Conservation (phyloP, 768 basidiomycete species). For the Suillus bovinus region DNA sequence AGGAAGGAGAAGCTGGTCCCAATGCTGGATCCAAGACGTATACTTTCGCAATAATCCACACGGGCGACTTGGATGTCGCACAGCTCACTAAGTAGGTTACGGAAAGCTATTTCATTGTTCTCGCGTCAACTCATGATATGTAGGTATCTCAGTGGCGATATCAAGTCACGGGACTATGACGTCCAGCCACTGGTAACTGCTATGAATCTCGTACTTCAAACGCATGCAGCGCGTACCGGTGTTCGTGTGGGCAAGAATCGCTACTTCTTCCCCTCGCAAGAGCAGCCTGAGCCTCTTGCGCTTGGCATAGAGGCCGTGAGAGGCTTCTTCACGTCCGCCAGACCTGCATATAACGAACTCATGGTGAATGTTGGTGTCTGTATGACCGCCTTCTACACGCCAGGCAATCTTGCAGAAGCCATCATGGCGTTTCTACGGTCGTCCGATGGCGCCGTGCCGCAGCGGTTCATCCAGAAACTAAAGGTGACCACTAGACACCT, state of each 20-base stretch:
- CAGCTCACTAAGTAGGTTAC: slow-evolving; percentile 35
- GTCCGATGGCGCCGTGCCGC: slow-evolving; percentile 45
- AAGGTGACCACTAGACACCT: slow-evolving; percentile 54
- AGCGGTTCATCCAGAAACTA: too few species aligned
- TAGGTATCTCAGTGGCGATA: slow-evolving; percentile 43
- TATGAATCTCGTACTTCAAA: slow-evolving; percentile 51
- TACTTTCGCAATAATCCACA: slow-evolving; percentile 37
- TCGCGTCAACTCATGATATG: slow-evolving; percentile 5
- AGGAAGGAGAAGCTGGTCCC: slow-evolving; percentile 38
- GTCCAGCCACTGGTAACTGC: slow-evolving; percentile 45
- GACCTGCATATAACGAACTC: slow-evolving; percentile 47
- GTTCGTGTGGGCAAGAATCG: slow-evolving; percentile 51
- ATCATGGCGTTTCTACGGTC: slow-evolving; percentile 47
- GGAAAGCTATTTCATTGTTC: background rate
- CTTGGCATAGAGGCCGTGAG: slow-evolving; percentile 43
- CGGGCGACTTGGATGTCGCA: slow-evolving; percentile 30
- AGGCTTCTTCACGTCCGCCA: slow-evolving; percentile 53
- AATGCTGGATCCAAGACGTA: slow-evolving; percentile 34
- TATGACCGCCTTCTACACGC: slow-evolving; percentile 55
- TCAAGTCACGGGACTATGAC: slow-evolving; percentile 38
- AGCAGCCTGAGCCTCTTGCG: slow-evolving; percentile 28
- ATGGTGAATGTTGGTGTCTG: too few species aligned
- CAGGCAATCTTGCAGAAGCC: slow-evolving; percentile 63
- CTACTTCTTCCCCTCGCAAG: slow-evolving; percentile 46
- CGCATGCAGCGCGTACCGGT: slow-evolving; percentile 42